phyloP scores from a whole-genome alignment of 31 red algal species.

The Odonthalia washingtoniensis region DNA sequence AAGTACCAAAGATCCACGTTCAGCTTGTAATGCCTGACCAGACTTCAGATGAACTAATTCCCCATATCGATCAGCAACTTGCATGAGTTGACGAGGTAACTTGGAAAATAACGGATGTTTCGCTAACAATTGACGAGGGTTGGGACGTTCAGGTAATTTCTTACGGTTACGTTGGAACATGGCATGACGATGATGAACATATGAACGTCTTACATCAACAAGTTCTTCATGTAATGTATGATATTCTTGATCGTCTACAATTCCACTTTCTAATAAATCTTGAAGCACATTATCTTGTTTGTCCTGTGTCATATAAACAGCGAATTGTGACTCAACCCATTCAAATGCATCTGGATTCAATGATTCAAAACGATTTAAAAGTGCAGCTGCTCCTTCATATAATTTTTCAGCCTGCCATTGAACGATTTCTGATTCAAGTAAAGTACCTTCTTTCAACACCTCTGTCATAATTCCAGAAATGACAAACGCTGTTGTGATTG shows the following conservation, averaged over 20 bases:
- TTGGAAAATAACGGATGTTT: conserved; percentile 70
- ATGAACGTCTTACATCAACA: conserved; percentile 62
- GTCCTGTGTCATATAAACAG: conserved; percentile 56
- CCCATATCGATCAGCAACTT: conserved; percentile 66
- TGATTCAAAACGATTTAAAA: conserved; percentile 77
- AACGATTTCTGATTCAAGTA: conserved; percentile 69
- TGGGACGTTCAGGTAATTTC: conserved; percentile 41
- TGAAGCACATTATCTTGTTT: conserved; percentile 68
- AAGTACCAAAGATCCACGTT: conserved; percentile 65
- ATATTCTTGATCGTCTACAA: conserved; percentile 70
- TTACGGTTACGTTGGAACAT: conserved; percentile 28
- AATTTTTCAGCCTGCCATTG: conserved; percentile 65
- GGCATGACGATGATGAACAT: conserved; percentile 64
- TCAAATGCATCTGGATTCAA: conserved; percentile 70
- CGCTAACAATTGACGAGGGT: conserved; percentile 51
- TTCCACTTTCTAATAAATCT: conserved; percentile 65
- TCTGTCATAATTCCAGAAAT: conserved; percentile 68
- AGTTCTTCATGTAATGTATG: conserved; percentile 80
- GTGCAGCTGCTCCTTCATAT: conserved; percentile 76
- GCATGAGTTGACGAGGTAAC: conserved; percentile 36
- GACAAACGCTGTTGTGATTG: conserved; percentile 67
- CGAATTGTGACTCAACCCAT: conserved; percentile 81
- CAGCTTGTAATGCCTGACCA: conserved; percentile 61
- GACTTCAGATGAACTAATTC: conserved; percentile 68
- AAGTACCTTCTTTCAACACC: conserved; percentile 77